phyloP scores from a whole-genome alignment of 345 rosid species.

The Mangifera indica region DNA sequence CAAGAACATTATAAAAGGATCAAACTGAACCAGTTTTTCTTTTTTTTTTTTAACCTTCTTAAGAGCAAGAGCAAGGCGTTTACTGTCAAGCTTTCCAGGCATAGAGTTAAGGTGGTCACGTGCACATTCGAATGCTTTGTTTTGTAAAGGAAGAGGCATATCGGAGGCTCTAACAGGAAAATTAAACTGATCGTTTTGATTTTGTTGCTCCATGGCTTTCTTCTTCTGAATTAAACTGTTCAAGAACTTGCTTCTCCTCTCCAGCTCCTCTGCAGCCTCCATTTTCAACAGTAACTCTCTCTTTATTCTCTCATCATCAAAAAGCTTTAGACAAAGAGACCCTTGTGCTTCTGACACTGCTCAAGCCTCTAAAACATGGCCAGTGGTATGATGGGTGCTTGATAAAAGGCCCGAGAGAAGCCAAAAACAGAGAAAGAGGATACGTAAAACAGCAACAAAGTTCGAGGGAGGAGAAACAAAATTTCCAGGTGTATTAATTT shows the following conservation, averaged over 20 bases:
- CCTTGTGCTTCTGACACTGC: not conserved
- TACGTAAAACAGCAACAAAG: not conserved
- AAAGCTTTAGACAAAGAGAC: not conserved
- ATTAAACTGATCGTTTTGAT: conserved; percentile 49
- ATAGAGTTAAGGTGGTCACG: conserved; percentile 77
- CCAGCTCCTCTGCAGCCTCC: conserved; percentile 91
- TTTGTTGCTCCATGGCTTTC: conserved; percentile 67
- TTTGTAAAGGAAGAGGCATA: conserved; percentile 71
- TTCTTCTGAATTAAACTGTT: conserved; percentile 87
- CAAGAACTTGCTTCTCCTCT: conserved; percentile 88
- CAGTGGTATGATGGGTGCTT: conserved; percentile 21
- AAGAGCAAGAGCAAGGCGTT: conserved; percentile 85
- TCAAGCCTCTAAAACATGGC: conserved; percentile 17
- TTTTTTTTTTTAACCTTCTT: conserved; percentile 63
- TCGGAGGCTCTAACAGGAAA: conserved; percentile 84
- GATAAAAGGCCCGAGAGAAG: conserved; percentile 30
- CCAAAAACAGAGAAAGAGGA: conserved; percentile 3
- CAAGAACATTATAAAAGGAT: too few relatives aligned
- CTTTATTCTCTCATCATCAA: conserved; percentile 32
- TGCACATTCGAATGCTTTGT: conserved; percentile 68
- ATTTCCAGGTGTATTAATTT: not conserved
- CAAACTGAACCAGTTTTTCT: too few relatives aligned
- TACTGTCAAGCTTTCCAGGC: conserved; percentile 80
- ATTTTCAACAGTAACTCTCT: conserved; percentile 22
- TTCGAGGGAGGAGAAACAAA: conserved; percentile 3